These are phyloP conservation scores for Diaporthe longicolla DNA, from an alignment of 2,329 filamentous ascomycete species.

Conservation along the genomic window DNA sequence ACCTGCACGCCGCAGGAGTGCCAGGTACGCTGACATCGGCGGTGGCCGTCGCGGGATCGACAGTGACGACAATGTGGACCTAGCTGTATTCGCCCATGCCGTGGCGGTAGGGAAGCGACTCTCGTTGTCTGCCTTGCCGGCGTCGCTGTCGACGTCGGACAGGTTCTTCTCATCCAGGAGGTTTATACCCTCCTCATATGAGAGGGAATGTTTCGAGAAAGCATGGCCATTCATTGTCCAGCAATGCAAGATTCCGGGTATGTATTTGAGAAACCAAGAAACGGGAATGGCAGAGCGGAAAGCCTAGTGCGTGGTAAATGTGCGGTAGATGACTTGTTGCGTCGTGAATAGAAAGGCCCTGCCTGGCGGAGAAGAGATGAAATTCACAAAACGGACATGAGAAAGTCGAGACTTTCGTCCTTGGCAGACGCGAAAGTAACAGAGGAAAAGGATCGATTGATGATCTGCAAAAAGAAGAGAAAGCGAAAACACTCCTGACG, in stretches of 20 bases:
- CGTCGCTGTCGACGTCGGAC: slow-evolving; percentile 61
- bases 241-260: slow-evolving; percentile 44
- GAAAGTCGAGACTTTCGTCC: slow-evolving; percentile 23
- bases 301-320: slow-evolving; percentile 14
- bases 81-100: slow-evolving; percentile 52
- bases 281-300: slow-evolving; percentile 32
- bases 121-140: slow-evolving; percentile 57
- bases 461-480: slow-evolving; percentile 17
- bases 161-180: slow-evolving; percentile 60
- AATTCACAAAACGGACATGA: slow-evolving; percentile 24
- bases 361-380: slow-evolving; percentile 21
- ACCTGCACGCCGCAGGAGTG: slow-evolving; percentile 54
- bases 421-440: slow-evolving; percentile 23
- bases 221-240: slow-evolving; percentile 59
- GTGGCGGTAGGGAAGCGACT: slow-evolving; percentile 49
- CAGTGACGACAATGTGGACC: slow-evolving; percentile 36
- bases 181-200: slow-evolving; percentile 60
- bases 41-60: slow-evolving; percentile 53
- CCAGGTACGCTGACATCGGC: slow-evolving; percentile 28
- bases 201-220: slow-evolving; percentile 52
- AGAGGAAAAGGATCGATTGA: not conserved
- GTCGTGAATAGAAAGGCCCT: slow-evolving; percentile 15
- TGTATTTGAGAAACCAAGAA: slow-evolving; percentile 27
- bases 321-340: not conserved
- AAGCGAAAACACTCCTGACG: not conserved